Evolutionary conservation across 176 grass and related monocot species (phyloP), one percentile per base, ranked within the genome.

Genomic region (Miscanthus lutarioriparius): DNA sequence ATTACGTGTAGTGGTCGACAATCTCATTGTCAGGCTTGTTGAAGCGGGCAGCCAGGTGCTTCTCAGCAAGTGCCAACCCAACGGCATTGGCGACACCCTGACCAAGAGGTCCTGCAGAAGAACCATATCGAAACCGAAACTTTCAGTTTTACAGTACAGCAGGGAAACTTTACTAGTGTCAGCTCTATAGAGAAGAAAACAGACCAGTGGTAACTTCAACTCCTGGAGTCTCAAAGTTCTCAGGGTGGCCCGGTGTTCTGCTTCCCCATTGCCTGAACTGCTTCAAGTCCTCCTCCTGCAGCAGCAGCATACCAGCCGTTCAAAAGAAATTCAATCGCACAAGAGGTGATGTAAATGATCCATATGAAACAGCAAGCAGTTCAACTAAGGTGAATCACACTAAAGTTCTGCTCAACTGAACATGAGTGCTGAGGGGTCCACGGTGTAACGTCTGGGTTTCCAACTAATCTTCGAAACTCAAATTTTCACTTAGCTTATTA

Each of bases 261-360:
- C 96, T 99, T 89, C 88, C 96, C 96, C 96, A 99, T 54, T 99
- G 96, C 37, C 96, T 90, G 90, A 99, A 99, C 76, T 92, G 87
- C 88, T 94, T 96, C 88, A 99, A 48, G 74, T 99, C 96, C 27
- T 86, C 89, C 35, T 89, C 93, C 96, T 99, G 81, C 62, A 80
- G 28, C 28, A 69, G 17, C 6, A 49, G 61, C 40, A 80, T 32
- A n/a, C 64, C n/a, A 11, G 36, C 10, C 11, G 35, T 86, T 61
- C 7, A 53, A 19, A 51, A 51, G 2, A 79, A 49, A 70, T 15
- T 69, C 38, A 41, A 7, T 61, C 1, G 1, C n/a, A 25, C n/a
- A 61, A 67, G 39, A 77, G 14, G 72, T 37, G 12, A 54, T 54
- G 51, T 54, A 20, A 54, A 54, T 54, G 51, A 54, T 54, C 51